Conservation (phyloP, 139 green algal genomes). For the Medakamo hakoo region DNA sequence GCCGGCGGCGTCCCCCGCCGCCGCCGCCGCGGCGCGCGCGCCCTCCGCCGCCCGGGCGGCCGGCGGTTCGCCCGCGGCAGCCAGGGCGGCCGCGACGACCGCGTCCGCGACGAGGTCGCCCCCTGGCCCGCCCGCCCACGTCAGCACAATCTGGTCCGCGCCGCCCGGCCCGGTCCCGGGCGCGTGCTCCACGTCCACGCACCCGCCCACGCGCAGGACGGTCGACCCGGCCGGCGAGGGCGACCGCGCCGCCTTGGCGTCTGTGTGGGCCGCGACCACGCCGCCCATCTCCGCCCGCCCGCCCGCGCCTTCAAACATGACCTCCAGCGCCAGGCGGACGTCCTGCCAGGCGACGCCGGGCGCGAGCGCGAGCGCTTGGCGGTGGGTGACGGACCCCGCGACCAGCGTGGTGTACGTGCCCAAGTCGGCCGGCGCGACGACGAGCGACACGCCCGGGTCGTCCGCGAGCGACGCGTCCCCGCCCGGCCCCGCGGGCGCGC, state of each 20-base stretch:
- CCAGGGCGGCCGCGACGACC: slow-evolving; percentile 72
- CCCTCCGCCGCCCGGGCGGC: slow-evolving; percentile 27
- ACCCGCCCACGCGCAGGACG: slow-evolving; percentile 16
- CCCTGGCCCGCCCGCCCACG: slow-evolving; percentile 74
- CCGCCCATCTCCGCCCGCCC: slow-evolving; percentile 17
- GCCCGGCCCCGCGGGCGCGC: slow-evolving; percentile 16
- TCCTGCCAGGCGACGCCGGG: slow-evolving; percentile 7
- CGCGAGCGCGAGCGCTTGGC: slow-evolving; percentile 47
- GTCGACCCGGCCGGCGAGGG: not conserved
- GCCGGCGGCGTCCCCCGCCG: slow-evolving; percentile 20
- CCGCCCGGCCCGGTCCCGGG: slow-evolving; percentile 2
- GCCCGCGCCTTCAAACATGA: slow-evolving; percentile 78
- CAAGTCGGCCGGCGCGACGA: slow-evolving; percentile 69
- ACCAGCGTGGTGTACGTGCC: slow-evolving; percentile 70
- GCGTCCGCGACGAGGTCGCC: slow-evolving; percentile 86
- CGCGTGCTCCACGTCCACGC: slow-evolving; percentile 21
- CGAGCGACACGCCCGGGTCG: not conserved
- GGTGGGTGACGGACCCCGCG: slow-evolving; percentile 52
- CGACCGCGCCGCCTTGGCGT: not conserved
- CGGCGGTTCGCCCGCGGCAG: slow-evolving; percentile 30
- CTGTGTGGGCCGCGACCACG: slow-evolving; percentile 10
- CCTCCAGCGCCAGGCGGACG: slow-evolving; percentile 61
- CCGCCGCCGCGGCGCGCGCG: slow-evolving; percentile 13
- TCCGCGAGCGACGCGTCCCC: slow-evolving; percentile 25
- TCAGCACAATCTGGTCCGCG: slow-evolving; percentile 46